A percentile compares a stretch with the other conserved stretches of the same genome.
Evolutionary conservation across 2,329 filamentous ascomycete genomes (phyloP).

Genomic region (Grosmannia clavigera): DNA sequence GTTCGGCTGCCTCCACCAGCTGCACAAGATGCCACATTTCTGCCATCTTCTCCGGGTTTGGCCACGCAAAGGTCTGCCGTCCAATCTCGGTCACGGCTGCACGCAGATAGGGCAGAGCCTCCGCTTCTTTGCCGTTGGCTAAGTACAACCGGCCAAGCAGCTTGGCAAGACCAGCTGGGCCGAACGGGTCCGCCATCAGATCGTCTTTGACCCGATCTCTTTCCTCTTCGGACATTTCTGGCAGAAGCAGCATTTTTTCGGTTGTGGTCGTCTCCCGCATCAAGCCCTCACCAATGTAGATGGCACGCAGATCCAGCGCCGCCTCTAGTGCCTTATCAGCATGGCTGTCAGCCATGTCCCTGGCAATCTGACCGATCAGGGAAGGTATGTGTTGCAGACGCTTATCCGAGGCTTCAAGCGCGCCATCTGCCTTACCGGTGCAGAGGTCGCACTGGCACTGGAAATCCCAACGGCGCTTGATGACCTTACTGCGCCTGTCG

Average conservation of each 20-base stretch:
- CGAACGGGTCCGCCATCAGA: slow-evolving; percentile 7
- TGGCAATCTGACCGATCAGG: neutral
- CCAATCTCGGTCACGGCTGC: slow-evolving; percentile 2
- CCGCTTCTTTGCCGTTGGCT: neutral
- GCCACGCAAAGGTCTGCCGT: slow-evolving; percentile 3
- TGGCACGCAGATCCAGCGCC: neutral
- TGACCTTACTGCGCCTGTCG: slow-evolving; percentile 9
- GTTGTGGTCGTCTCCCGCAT: neutral
- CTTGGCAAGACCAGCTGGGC: neutral
- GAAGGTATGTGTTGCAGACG: slow-evolving; percentile 9
- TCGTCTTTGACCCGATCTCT: neutral
- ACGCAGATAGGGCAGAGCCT: slow-evolving; percentile 4
- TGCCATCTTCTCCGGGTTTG: neutral
- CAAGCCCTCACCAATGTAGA: neutral
- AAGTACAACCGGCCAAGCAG: slow-evolving; percentile 1
- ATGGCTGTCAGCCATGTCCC: neutral
- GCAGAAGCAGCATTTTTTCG: neutral
- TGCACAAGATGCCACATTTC: neutral
- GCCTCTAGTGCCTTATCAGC: slow-evolving; percentile 13
- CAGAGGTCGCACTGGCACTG: slow-evolving; percentile 17
- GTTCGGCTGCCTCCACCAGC: neutral
- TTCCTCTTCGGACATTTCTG: neutral
- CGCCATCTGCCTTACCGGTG: neutral
- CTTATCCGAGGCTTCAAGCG: slow-evolving; percentile 13
- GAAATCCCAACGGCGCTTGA: slow-evolving; percentile 17